Evolutionary conservation across 169 alveolate genomes (phyloP).

Genomic region (Eimeria acervulina): DNA sequence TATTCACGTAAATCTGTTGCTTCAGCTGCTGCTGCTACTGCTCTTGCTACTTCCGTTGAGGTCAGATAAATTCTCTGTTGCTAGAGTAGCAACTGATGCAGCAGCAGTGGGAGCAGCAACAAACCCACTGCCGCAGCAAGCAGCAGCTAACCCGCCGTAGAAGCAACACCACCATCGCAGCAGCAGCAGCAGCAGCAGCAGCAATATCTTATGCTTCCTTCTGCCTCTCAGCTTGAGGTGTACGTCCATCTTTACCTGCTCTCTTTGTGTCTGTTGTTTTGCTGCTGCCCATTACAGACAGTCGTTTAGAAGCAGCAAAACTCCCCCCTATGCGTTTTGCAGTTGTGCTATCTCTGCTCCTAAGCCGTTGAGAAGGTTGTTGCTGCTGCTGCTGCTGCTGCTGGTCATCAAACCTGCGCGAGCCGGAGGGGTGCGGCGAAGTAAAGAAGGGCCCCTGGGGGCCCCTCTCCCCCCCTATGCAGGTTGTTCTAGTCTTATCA

Average conservation of each 20-base stretch:
- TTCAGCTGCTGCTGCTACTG: too few relatives aligned
- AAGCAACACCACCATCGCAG: not conserved
- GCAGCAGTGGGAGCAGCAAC: not conserved
- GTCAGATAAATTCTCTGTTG: too few relatives aligned
- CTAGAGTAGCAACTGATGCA: not conserved
- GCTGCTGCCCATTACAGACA: not conserved
- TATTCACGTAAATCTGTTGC: too few relatives aligned
- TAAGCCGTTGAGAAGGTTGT: not conserved
- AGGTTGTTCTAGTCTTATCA: not conserved
- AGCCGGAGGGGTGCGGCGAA: not conserved
- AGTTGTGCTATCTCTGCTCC: not conserved
- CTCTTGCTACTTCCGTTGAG: too few relatives aligned
- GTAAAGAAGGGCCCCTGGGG: conserved; percentile 40
- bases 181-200: not conserved
- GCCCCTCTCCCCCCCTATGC: not conserved
- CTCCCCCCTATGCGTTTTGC: not conserved
- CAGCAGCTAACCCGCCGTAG: not conserved
- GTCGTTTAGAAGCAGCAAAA: not conserved
- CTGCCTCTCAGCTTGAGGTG: conserved; percentile 36
- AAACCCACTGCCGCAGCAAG: too few relatives aligned
- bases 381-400: not conserved
- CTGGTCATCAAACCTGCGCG: not conserved
- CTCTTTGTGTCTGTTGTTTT: not conserved
- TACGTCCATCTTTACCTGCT: not conserved
- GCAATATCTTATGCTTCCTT: too few relatives aligned